Evolutionary conservation across 1,139 yeast species (phyloP), one percentile per base, ranked within the genome.

Genomic region (Geotrichum aggregatum): DNA sequence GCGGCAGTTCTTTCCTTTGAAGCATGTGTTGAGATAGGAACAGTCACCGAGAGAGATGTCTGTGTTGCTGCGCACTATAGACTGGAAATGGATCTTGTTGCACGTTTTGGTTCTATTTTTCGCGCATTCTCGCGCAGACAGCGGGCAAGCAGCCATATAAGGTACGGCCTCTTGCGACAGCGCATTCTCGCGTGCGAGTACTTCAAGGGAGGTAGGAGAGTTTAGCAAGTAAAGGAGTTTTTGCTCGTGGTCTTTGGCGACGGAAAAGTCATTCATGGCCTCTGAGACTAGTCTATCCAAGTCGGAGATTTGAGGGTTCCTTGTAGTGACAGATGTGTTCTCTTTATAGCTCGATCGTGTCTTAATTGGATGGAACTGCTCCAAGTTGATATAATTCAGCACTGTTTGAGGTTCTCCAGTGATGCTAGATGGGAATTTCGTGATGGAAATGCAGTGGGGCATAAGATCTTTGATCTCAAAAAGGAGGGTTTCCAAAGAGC

Each of bases 1-100:
- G 30, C 95, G 75, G 67, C 97, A 91, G 3, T 81, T 73, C 58
- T 79, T 82, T 68, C 86, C 78, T 67, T 89, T 88, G 69, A 87
- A 96, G 63, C 98, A 91, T 0, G 97, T 89, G 65, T 91, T 97
- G 57, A 91, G 74, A 63, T 91, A 91, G 3, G 96, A 89, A 63
- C 98, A 91, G 66, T 91, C 97, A 0, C 97, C 98, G n/a, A 87
- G 67, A 21, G 75, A 70, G 1, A 69, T 54, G 62, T 91, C 97
- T 0, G 96, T 82, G 52, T 75, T 78, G 19, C 58, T 39, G 36
- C 63, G 54, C 13, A 67, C 48, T 10, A 66, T 56, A 1, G 64
- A 61, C 54, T 68, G 68, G 47, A 70, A 66, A 47, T 70, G 72
- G 28, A 71, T 62, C 43, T 66, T 68, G 40, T 58, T 53, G 31